phyloP scores from a whole-genome alignment of 352 stramenopile species.

The Globisporangium nodosum region DNA sequence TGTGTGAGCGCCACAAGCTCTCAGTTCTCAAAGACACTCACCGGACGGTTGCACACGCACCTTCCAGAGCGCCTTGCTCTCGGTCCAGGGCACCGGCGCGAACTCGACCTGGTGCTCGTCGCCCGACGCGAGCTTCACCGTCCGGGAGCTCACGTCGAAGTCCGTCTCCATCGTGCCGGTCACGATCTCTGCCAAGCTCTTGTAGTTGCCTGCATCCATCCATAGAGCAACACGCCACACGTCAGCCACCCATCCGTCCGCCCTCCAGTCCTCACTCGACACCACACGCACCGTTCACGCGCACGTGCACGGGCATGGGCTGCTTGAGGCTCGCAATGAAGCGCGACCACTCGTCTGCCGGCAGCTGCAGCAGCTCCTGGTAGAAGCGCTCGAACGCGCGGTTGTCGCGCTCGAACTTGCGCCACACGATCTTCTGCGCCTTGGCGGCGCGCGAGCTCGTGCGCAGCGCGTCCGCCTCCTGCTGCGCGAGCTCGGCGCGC shows the following conservation, averaged over 20 bases:
- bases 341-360: constrained; percentile 62
- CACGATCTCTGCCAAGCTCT: constrained; percentile 76
- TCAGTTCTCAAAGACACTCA: too few species aligned
- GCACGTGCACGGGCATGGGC: constrained; percentile 78
- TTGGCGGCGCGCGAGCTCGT: constrained; percentile 57
- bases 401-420: constrained; percentile 85
- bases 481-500: constrained; percentile 46
- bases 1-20: neutral
- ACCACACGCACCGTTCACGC: constrained; percentile 61
- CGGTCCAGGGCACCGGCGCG: constrained; percentile 58
- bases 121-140: constrained; percentile 51
- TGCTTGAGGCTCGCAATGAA: constrained; percentile 79
- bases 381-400: constrained; percentile 83
- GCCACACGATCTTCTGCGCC: constrained; percentile 84
- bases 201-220: constrained; percentile 42
- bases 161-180: constrained; percentile 64
- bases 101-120: constrained; percentile 53
- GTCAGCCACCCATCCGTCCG: neutral
- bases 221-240: too few species aligned
- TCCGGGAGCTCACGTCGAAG: constrained; percentile 50
- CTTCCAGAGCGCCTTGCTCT: constrained; percentile 71
- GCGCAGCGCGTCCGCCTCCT: constrained; percentile 47
- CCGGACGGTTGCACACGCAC: constrained; percentile 9
- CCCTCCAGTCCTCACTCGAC: neutral
- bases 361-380: constrained; percentile 56